Evolutionary conservation across 1,284 basidiomycete species (phyloP).

Genomic region (Porogramme epimiltina): DNA sequence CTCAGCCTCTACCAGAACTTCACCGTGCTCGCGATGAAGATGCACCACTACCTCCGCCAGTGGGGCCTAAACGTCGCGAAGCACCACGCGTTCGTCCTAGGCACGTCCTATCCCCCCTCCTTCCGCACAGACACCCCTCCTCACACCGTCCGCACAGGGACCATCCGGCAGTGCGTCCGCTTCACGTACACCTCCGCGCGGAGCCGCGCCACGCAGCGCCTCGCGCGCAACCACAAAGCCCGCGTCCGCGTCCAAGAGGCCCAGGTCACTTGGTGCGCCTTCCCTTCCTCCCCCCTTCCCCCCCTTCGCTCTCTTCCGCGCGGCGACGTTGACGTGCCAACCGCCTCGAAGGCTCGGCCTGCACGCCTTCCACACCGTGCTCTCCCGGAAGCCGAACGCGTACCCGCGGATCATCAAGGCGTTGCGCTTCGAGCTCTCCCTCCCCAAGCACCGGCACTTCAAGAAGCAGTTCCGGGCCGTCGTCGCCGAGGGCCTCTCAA

Average conservation of each 20-base stretch:
- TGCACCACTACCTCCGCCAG: constrained; percentile 77
- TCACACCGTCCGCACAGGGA: constrained; percentile 39
- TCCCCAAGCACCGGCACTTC: constrained; percentile 44
- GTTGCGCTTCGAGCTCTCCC: constrained; percentile 52
- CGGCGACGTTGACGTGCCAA: constrained; percentile 17
- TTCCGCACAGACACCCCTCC: background rate
- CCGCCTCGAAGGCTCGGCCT: constrained; percentile 66
- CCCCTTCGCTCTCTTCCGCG: background rate
- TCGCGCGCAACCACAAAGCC: constrained; percentile 41
- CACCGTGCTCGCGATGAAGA: constrained; percentile 85
- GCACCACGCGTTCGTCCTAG: constrained; percentile 51
- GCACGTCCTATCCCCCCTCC: constrained; percentile 38
- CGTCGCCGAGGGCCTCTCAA: constrained; percentile 45
- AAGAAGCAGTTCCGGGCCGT: constrained; percentile 47
- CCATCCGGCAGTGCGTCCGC: constrained; percentile 58
- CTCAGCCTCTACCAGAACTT: constrained; percentile 89
- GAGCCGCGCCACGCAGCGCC: constrained; percentile 46
- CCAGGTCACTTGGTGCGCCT: constrained; percentile 66
- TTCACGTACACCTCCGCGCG: constrained; percentile 57
- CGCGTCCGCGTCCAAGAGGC: constrained; percentile 47
- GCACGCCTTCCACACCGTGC: constrained; percentile 71
- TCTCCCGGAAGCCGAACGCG: constrained; percentile 54
- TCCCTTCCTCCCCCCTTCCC: no score
- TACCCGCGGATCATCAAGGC: constrained; percentile 50
- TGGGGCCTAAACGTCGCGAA: constrained; percentile 52